Evolutionary conservation across 2,329 filamentous ascomycete genomes (phyloP).

Genomic region (Aphanoascus verrucosus): DNA sequence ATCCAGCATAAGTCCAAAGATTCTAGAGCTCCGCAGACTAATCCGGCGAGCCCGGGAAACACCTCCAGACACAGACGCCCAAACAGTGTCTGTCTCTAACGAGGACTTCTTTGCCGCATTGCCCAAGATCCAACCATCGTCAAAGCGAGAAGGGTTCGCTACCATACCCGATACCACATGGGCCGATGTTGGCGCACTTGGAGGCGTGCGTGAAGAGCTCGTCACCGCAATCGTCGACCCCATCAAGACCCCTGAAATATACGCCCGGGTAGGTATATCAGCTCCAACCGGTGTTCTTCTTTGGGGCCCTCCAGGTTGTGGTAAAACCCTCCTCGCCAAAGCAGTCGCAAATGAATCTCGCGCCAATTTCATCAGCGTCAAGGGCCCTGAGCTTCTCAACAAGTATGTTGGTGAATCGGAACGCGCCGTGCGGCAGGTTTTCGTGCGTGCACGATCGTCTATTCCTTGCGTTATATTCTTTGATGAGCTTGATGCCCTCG

Average conservation of each 20-base stretch:
- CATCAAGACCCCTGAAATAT: conserved; percentile 71
- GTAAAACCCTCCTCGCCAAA: conserved; percentile 92
- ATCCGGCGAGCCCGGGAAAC: conserved; percentile 46
- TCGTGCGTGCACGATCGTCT: conserved; percentile 73
- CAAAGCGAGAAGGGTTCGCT: conserved; percentile 86
- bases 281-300: conserved; percentile 80
- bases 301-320: conserved; percentile 93
- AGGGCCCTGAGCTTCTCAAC: conserved; percentile 90
- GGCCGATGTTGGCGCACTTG: conserved; percentile 79
- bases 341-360: conserved; percentile 91
- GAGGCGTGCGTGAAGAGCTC: conserved; percentile 68
- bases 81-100: conserved; percentile 50
- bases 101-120: conserved; percentile 64
- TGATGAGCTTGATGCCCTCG: conserved; percentile 89
- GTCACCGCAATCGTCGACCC: conserved; percentile 78
- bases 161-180: conserved; percentile 90
- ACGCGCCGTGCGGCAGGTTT: conserved; percentile 82
- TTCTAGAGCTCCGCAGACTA: conserved; percentile 41
- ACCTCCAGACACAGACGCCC: conserved; percentile 43
- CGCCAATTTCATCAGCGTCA: conserved; percentile 96
- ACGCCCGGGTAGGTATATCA: conserved; percentile 64
- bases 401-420: conserved; percentile 97
- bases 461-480: conserved; percentile 95
- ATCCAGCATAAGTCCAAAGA: conserved; percentile 26
- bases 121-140: conserved; percentile 64